phyloP scores from a whole-genome alignment of 2,329 filamentous ascomycete genomes.

The Coniochaeta sp. region DNA sequence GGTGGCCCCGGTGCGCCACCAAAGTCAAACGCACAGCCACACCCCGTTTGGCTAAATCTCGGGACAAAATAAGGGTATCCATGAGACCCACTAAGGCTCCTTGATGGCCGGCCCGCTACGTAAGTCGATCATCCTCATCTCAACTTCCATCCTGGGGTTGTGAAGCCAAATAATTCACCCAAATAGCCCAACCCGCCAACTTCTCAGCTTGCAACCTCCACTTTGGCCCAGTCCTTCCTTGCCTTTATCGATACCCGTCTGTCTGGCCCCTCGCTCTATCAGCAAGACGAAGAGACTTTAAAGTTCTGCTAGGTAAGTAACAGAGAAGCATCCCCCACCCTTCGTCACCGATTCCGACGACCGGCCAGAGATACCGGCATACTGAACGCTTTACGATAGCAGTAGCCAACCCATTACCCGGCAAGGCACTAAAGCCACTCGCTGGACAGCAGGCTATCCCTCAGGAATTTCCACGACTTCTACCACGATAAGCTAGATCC shows the following conservation, averaged over 20 bases:
- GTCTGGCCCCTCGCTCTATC: neutral
- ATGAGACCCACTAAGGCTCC: neutral
- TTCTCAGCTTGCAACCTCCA: neutral
- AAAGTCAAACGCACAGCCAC: neutral
- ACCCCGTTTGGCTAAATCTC: neutral
- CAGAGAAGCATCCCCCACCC: neutral
- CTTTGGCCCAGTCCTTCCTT: neutral
- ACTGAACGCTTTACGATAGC: neutral
- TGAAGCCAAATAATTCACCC: neutral
- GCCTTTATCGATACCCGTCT: neutral
- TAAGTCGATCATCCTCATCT: conserved; percentile 1
- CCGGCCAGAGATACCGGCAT: neutral
- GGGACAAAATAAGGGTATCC: neutral
- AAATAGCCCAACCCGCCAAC: neutral
- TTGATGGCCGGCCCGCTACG: neutral
- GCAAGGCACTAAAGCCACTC: neutral
- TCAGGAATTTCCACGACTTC: neutral
- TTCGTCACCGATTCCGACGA: neutral
- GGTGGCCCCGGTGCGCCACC: too few relatives aligned
- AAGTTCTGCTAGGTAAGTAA: neutral
- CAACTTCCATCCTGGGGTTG: neutral
- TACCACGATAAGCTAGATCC: neutral
- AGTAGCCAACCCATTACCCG: neutral
- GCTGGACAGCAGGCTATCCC: neutral
- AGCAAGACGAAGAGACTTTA: neutral